phyloP scores from a whole-genome alignment of 1,139 yeast genomes.

The Lodderomyces metapsilosis region DNA sequence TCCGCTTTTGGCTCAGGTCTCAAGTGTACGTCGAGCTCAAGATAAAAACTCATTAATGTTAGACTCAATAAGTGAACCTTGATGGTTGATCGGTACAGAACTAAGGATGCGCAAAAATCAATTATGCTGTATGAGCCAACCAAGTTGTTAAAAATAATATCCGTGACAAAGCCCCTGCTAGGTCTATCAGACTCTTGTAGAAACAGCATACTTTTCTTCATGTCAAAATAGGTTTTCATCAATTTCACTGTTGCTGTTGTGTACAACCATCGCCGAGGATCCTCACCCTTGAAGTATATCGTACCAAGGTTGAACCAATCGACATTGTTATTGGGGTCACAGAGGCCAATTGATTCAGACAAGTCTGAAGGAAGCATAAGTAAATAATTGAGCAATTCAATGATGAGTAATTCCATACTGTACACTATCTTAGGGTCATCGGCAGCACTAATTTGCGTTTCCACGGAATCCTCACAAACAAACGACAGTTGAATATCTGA shows the following conservation, averaged over 20 bases:
- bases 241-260: slow-evolving; percentile 29
- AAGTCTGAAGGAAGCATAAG: background rate
- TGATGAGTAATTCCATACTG: slow-evolving; percentile 23
- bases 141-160: slow-evolving; percentile 19
- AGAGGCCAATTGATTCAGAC: slow-evolving; percentile 14
- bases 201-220: slow-evolving; percentile 4
- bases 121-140: slow-evolving; percentile 15
- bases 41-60: slow-evolving; percentile 26
- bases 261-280: slow-evolving; percentile 33
- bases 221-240: slow-evolving; percentile 24
- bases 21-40: slow-evolving; percentile 14
- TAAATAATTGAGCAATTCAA: slow-evolving; percentile 16
- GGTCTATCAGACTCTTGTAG: slow-evolving; percentile 4
- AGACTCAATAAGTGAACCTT: slow-evolving; percentile 26
- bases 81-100: slow-evolving; percentile 16
- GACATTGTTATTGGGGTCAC: slow-evolving; percentile 18
- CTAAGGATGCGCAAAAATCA: slow-evolving; percentile 23
- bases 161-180: slow-evolving; percentile 22
- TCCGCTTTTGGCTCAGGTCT: too few species aligned
- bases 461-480: slow-evolving; percentile 10
- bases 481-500: slow-evolving; percentile 6
- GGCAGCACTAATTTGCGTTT: slow-evolving; percentile 7
- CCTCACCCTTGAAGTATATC: slow-evolving; percentile 21
- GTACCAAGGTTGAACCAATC: slow-evolving; percentile 31
- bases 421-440: slow-evolving; percentile 17